Percentiles rank a stretch among this genome's conserved stretches.
Evolutionary conservation across 1,139 yeast genomes (phyloP).

Genomic region (Sporopachydermia cereana): DNA sequence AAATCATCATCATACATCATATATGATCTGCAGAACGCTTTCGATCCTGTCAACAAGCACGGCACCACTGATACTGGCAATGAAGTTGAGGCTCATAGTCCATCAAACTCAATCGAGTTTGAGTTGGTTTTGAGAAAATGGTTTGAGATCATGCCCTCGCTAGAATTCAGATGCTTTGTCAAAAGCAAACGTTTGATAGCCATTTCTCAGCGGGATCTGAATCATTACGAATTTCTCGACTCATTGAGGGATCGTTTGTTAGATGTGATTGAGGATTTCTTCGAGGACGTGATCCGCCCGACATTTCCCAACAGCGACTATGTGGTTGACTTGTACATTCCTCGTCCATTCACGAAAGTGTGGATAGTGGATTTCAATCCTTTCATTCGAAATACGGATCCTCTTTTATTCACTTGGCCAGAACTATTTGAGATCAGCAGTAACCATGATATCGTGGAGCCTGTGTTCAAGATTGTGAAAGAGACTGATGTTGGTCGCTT

Average conservation of each 20-base stretch:
- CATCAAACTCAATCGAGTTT: slow-evolving; percentile 22
- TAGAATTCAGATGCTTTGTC: slow-evolving; percentile 83
- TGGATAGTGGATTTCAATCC: slow-evolving; percentile 80
- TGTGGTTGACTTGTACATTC: slow-evolving; percentile 73
- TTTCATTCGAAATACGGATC: slow-evolving; percentile 63
- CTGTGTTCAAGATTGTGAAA: slow-evolving; percentile 56
- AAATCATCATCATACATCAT: slow-evolving; percentile 82
- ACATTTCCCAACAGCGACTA: slow-evolving; percentile 45
- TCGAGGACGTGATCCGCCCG: slow-evolving; percentile 34
- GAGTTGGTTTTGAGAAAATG: slow-evolving; percentile 75
- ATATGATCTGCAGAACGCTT: slow-evolving; percentile 72
- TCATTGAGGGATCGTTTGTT: slow-evolving; percentile 35
- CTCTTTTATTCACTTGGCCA: slow-evolving; percentile 74
- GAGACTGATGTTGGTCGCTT: slow-evolving; percentile 61
- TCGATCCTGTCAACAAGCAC: slow-evolving; percentile 24
- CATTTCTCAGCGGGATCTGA: slow-evolving; percentile 75
- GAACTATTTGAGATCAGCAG: slow-evolving; percentile 38
- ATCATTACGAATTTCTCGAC: slow-evolving; percentile 60
- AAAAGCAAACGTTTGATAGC: slow-evolving; percentile 52
- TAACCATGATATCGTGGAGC: slow-evolving; percentile 25
- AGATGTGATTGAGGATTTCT: slow-evolving; percentile 42
- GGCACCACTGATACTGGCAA: slow-evolving; percentile 13
- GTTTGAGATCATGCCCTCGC: slow-evolving; percentile 73
- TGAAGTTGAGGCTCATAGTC: slow-evolving; percentile 15
- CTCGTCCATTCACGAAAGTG: slow-evolving; percentile 56